Percentiles rank a stretch among this genome's conserved stretches.
These are phyloP conservation scores for Tylopilus sp. DNA, from an alignment of 1,284 basidiomycete species.

Conservation along the genomic window DNA sequence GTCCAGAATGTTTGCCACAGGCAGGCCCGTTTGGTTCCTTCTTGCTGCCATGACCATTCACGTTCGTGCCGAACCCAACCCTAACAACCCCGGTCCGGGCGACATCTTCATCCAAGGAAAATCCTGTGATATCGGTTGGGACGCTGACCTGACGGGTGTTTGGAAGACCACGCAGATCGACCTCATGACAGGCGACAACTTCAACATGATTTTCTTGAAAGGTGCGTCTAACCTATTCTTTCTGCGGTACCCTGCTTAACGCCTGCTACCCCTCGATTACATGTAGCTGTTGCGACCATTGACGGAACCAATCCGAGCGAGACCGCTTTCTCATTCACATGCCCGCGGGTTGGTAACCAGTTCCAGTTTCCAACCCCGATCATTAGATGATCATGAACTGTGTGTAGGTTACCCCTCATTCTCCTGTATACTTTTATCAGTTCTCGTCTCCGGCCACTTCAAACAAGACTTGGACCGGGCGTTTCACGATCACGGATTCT, in stretches of 20 bases:
- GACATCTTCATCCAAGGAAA: constrained; percentile 53
- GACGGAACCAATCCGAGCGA: constrained; percentile 52
- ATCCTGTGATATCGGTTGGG: constrained; percentile 55
- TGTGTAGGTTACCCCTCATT: constrained; percentile 58
- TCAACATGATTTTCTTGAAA: constrained; percentile 63
- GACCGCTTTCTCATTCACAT: constrained; percentile 53
- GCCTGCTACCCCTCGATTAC: neutral
- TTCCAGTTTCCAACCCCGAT: neutral
- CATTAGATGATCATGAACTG: neutral
- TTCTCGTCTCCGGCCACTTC: constrained; percentile 47
- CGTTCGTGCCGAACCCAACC: constrained; percentile 50
- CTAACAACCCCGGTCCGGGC: constrained; percentile 52
- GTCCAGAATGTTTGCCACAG: constrained; percentile 40
- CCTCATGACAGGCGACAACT: constrained; percentile 78
- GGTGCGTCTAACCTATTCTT: constrained; percentile 41
- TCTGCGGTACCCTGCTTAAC: no score
- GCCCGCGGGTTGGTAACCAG: constrained; percentile 52
- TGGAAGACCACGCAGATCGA: constrained; percentile 71
- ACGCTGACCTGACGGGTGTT: constrained; percentile 46
- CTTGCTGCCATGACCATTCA: constrained; percentile 39
- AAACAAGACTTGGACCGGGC: constrained; percentile 68
- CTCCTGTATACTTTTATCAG: constrained; percentile 79
- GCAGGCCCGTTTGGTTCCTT: constrained; percentile 37
- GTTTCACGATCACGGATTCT: constrained; percentile 71
- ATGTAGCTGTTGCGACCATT: constrained; percentile 46